Evolutionary conservation across 225 moss, liverwort and hornwort genomes (phyloP).

Genomic region (Marchantia polymorpha): DNA sequence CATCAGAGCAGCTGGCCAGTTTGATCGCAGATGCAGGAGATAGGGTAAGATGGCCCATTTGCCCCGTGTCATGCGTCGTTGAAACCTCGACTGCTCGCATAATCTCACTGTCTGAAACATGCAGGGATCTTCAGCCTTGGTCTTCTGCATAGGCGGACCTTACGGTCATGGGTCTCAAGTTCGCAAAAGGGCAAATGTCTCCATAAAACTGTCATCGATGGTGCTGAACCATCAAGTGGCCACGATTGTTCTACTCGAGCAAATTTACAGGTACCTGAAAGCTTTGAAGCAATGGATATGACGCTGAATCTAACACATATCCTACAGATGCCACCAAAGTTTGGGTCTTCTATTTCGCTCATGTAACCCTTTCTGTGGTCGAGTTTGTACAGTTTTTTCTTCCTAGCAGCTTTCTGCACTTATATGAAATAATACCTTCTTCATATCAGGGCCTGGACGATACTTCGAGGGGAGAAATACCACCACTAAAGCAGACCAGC

Average conservation of each 20-base stretch:
- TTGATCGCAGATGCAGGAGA: slow-evolving; percentile 86
- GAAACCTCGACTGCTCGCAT: neutral
- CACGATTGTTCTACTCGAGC: slow-evolving; percentile 82
- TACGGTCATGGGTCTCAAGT: slow-evolving; percentile 88
- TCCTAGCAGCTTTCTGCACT: neutral
- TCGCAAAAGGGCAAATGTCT: slow-evolving; percentile 64
- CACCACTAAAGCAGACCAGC: slow-evolving; percentile 55
- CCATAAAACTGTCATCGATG: slow-evolving; percentile 82
- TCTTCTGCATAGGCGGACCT: slow-evolving; percentile 91
- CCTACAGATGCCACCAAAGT: too few relatives aligned
- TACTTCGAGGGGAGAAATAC: slow-evolving; percentile 90
- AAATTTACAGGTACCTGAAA: slow-evolving; percentile 74
- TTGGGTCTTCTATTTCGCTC: too few relatives aligned
- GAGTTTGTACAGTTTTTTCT: too few relatives aligned
- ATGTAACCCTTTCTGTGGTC: too few relatives aligned
- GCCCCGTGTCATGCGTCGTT: neutral
- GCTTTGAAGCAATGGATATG: neutral
- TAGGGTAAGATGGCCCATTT: slow-evolving; percentile 41
- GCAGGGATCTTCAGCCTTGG: slow-evolving; percentile 80
- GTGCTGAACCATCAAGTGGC: slow-evolving; percentile 92
- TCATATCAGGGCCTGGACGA: slow-evolving; percentile 77
- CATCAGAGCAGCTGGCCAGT: slow-evolving; percentile 74
- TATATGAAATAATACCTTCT: neutral
- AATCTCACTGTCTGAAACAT: neutral
- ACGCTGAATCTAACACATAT: too few relatives aligned